phyloP scores from a whole-genome alignment of 257 asterid species.

The Fraxinus americana region DNA sequence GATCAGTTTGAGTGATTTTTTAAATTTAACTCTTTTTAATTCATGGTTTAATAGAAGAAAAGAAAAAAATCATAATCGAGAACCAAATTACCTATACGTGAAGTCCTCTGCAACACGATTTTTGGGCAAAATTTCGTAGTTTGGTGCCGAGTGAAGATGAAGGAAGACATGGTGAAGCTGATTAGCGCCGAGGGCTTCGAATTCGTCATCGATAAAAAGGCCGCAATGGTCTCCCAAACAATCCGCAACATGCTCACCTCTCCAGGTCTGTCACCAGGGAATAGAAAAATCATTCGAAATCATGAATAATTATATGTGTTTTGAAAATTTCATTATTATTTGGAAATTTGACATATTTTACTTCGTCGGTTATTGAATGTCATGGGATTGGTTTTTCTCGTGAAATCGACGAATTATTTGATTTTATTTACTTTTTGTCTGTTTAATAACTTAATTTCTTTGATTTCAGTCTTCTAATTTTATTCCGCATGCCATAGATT shows the following conservation, averaged over 20 bases:
- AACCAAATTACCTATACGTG: neutral
- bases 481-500: neutral
- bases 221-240: constrained; percentile 98
- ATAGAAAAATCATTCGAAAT: neutral
- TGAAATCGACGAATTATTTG: neutral
- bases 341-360: neutral
- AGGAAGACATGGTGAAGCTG: constrained; percentile 85
- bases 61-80: neutral
- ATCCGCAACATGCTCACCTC: constrained; percentile 99
- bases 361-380: neutral
- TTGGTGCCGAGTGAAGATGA: constrained; percentile 44
- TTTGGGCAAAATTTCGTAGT: neutral
- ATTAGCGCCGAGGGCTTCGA: constrained; percentile 96
- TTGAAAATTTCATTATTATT: neutral
- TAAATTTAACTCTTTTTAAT: too few species aligned
- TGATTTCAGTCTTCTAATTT: neutral
- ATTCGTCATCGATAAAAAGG: constrained; percentile 81
- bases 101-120: neutral
- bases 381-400: neutral
- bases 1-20: too few species aligned
- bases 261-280: constrained; percentile 57
- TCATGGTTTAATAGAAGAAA: too few species aligned
- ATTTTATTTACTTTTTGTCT: neutral
- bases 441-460: neutral
- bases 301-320: neutral